Base-by-base conservation (phyloP, 345 rosid genomes). In the Noccaea bulbosa region DNA sequence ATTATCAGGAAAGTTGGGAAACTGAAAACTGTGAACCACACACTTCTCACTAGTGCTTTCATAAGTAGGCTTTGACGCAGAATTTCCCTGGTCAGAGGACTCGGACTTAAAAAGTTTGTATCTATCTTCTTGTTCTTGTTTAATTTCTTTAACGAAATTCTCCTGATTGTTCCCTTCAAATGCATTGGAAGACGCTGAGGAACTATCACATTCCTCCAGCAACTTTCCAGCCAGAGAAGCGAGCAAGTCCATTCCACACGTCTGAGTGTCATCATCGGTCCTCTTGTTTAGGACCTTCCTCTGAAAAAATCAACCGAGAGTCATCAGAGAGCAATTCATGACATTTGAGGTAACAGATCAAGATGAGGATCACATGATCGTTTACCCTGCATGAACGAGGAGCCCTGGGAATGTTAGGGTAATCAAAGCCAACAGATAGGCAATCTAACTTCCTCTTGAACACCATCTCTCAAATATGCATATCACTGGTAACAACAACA, bases 211-310 rank as follows among this genome's bases (percentile, higher is more conserved):
- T 86, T 89, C 93, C 80, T 84, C 84, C 76, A 94, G 64, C 55
- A 94, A 67, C 83, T 94, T 84, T 60, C 93, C 97, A 15, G 99
- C 99, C 65, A 94, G 68, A 59, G 93, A 85, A 72, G 99, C 99
- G 6, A 94, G 88, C 68, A 94, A 83, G 70, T 94, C 96, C 60
- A 94, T 80, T 14, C 95, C 89, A 64, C 93, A 91, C 35, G 84
- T 65, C 78, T 86, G 73, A 65, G 74, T 64, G 22, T 77, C 87
- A 56, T 87, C 83, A 27, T 71, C 81, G 15, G 30, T 71, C 68
- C 56, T 86, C 77, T 73, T 86, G 51, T 56, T 80, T 44, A 30
- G 43, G 9, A 64, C 76, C 81, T 84, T 86, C 86, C 69, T 81
- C 96, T 88, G 84, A 6, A 79, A 24, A 75, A 64, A 60, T 0